Conservation (phyloP, 2,329 filamentous ascomycete species). For the Trichoderma polysporum region DNA sequence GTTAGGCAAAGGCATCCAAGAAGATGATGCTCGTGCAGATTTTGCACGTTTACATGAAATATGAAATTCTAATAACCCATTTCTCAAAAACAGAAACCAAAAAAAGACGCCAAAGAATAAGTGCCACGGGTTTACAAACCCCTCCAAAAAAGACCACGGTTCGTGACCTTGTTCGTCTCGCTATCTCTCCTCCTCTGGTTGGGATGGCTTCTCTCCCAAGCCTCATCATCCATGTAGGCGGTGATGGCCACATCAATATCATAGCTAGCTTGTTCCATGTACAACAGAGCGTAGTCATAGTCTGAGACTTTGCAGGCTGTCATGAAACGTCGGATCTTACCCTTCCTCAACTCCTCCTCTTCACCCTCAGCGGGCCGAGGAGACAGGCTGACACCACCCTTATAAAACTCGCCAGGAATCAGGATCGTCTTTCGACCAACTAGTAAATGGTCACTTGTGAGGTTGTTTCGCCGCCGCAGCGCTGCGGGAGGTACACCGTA, state of each 20-base stretch:
- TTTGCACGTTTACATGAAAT: slow-evolving; percentile 27
- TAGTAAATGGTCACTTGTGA: slow-evolving; percentile 70
- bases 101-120: background rate
- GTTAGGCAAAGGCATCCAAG: slow-evolving; percentile 30
- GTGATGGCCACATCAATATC: slow-evolving; percentile 64
- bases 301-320: slow-evolving; percentile 73
- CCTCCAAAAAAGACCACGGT: slow-evolving; percentile 35
- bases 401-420: slow-evolving; percentile 70
- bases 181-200: slow-evolving; percentile 25
- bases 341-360: slow-evolving; percentile 70
- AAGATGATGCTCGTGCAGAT: slow-evolving; percentile 27
- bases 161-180: slow-evolving; percentile 33
- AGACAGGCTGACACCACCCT: slow-evolving; percentile 64
- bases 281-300: slow-evolving; percentile 73
- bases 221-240: slow-evolving; percentile 68
- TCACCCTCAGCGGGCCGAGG: slow-evolving; percentile 71
- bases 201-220: slow-evolving; percentile 71
- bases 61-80: slow-evolving; percentile 31
- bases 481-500: slow-evolving; percentile 66
- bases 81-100: slow-evolving; percentile 1
- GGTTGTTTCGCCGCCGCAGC: slow-evolving; percentile 65
- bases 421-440: slow-evolving; percentile 66
- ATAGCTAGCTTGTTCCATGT: slow-evolving; percentile 69
- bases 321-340: slow-evolving; percentile 74
- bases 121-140: slow-evolving; percentile 27